Evolutionary conservation across 225 moss, liverwort and hornwort genomes (phyloP).

Genomic region (Rhytidiadelphus loreus): DNA sequence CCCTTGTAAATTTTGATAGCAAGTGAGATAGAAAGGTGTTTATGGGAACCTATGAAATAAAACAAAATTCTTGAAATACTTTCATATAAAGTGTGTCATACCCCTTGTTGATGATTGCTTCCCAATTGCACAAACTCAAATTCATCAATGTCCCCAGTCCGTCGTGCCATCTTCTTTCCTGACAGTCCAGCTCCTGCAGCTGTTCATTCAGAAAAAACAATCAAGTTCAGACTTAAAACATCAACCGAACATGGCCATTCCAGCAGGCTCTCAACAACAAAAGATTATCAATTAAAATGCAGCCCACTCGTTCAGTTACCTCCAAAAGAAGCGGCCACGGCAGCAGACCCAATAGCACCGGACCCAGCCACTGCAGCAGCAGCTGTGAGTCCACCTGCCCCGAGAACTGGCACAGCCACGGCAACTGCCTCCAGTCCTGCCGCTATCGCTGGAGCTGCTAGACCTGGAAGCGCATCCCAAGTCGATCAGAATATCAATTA

Average conservation of each 20-base stretch:
- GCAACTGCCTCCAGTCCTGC: slow-evolving; percentile 70
- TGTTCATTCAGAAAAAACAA: not conserved
- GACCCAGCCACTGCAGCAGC: slow-evolving; percentile 68
- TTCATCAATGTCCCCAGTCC: slow-evolving; percentile 74
- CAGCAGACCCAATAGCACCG: slow-evolving; percentile 69
- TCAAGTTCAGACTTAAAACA: not conserved
- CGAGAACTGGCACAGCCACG: slow-evolving; percentile 44
- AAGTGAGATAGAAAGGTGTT: not conserved
- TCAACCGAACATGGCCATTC: not conserved
- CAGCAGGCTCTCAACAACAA: not conserved
- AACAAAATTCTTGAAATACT: not conserved
- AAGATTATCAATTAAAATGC: not conserved
- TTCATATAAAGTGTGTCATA: not conserved
- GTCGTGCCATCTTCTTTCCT: slow-evolving; percentile 81
- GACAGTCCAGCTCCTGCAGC: slow-evolving; percentile 91
- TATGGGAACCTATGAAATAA: not conserved
- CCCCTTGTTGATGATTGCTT: slow-evolving; percentile 86
- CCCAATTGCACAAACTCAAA: slow-evolving; percentile 75
- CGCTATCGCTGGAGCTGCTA: slow-evolving; percentile 92
- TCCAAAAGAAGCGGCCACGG: slow-evolving; percentile 95
- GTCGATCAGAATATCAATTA: not conserved
- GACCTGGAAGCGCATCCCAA: slow-evolving; percentile 27
- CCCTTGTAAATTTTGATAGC: not conserved
- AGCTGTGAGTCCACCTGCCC: slow-evolving; percentile 69
- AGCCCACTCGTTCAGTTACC: slow-evolving; percentile 10